These are phyloP conservation scores for Gamarada debralockiae DNA, from an alignment of 495 filamentous ascomycete genomes.

Conservation along the genomic window DNA sequence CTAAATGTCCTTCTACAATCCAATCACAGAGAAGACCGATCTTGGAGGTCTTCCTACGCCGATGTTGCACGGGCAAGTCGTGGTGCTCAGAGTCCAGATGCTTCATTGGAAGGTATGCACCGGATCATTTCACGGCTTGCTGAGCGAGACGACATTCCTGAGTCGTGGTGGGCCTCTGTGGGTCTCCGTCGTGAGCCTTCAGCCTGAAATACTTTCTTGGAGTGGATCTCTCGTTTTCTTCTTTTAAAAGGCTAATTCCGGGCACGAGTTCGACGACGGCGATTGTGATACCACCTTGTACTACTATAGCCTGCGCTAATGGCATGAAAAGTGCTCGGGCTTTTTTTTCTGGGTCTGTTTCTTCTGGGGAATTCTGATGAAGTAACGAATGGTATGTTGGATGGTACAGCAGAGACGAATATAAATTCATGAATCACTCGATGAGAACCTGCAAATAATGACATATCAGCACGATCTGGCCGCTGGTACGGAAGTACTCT, in stretches of 20 bases:
- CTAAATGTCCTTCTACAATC: constrained; percentile 18
- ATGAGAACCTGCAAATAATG: no score
- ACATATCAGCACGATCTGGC: no score
- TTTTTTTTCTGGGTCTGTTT: not conserved
- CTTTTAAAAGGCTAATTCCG: constrained; percentile 1
- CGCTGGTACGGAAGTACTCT: no score
- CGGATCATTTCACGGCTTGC: constrained; percentile 62
- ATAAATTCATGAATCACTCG: no score
- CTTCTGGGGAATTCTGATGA: not conserved
- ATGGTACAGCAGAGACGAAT: not conserved
- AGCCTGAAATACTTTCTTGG: not conserved
- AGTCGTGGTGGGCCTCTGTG: constrained; percentile 72
- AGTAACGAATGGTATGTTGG: not conserved
- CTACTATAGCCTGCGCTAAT: constrained; percentile 11
- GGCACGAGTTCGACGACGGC: not conserved
- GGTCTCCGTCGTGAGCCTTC: constrained; percentile 52
- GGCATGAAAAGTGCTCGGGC: constrained; percentile 8
- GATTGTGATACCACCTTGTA: constrained; percentile 27
- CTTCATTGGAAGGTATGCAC: constrained; percentile 56
- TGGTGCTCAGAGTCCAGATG: constrained; percentile 13
- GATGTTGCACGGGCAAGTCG: constrained; percentile 24
- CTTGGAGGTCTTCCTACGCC: constrained; percentile 30
- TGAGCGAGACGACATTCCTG: constrained; percentile 65
- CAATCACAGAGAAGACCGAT: not conserved
- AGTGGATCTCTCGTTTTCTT: no score